phyloP scores from a whole-genome alignment of 208 protist species.

The Trypanosomatidae sp. region DNA sequence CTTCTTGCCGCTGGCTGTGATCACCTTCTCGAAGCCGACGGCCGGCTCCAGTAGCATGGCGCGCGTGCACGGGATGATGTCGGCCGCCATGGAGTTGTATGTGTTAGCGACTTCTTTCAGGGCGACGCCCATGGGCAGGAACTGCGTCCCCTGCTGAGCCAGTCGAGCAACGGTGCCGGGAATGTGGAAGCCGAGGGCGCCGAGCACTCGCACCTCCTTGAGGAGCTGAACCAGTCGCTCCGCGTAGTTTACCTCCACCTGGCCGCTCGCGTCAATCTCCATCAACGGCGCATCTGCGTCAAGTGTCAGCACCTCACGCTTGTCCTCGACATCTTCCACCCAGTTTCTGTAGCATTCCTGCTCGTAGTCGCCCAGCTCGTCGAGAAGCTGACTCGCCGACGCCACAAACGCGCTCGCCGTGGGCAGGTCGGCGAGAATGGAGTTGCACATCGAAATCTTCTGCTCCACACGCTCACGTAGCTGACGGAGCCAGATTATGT shows the following conservation, averaged over 20 bases:
- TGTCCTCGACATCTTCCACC: constrained; percentile 75
- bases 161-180: constrained; percentile 57
- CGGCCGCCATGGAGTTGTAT: constrained; percentile 91
- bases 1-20: constrained; percentile 79
- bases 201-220: constrained; percentile 88
- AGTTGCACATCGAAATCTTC: constrained; percentile 75
- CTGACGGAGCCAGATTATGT: constrained; percentile 91
- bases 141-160: constrained; percentile 76
- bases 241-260: constrained; percentile 88
- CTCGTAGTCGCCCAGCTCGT: constrained; percentile 89
- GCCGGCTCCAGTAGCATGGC: constrained; percentile 92
- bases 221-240: constrained; percentile 90
- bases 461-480: constrained; percentile 72
- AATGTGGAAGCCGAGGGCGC: constrained; percentile 73
- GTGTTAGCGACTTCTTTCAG: constrained; percentile 93
- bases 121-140: constrained; percentile 82
- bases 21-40: constrained; percentile 88
- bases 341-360: constrained; percentile 83
- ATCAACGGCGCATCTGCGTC: constrained; percentile 85
- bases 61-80: constrained; percentile 91
- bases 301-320: constrained; percentile 61
- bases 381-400: constrained; percentile 53
- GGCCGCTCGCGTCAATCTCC: constrained; percentile 79
- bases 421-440: constrained; percentile 79
- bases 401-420: constrained; percentile 60